These are phyloP conservation scores for Agastache rugosa DNA, from an alignment of 257 asterid species.

Conservation along the genomic window DNA sequence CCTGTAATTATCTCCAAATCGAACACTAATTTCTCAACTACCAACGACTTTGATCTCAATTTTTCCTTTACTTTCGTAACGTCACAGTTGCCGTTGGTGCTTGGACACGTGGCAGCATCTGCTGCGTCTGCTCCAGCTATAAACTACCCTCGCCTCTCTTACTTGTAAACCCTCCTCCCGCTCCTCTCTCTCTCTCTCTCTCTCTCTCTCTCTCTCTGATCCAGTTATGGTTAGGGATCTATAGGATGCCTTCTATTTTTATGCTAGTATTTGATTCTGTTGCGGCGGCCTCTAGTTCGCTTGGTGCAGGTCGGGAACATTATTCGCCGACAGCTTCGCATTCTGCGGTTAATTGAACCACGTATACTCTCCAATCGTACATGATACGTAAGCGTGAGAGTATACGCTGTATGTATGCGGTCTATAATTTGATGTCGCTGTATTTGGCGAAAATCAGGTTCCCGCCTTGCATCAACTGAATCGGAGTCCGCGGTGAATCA, in stretches of 20 bases:
- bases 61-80: slow-evolving; percentile 26
- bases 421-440: slow-evolving; percentile 19
- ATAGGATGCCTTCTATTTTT: slow-evolving; percentile 1
- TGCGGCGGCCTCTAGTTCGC: slow-evolving; percentile 73
- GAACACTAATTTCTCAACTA: not conserved
- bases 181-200: not conserved
- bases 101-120: slow-evolving; percentile 49
- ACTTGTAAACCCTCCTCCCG: slow-evolving; percentile 1
- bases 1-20: slow-evolving; percentile 39
- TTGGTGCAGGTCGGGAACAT: slow-evolving; percentile 86
- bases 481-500: slow-evolving; percentile 65
- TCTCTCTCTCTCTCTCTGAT: slow-evolving; percentile 34
- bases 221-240: slow-evolving; percentile 15
- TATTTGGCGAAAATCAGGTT: slow-evolving; percentile 47
- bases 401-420: not conserved
- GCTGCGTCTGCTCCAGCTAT: slow-evolving; percentile 40
- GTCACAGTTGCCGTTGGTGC: slow-evolving; percentile 35
- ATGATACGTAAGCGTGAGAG: slow-evolving; percentile 20
- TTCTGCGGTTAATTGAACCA: not conserved
- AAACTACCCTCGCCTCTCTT: slow-evolving; percentile 33
- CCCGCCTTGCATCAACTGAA: slow-evolving; percentile 95
- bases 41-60: slow-evolving; percentile 23
- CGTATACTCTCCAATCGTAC: slow-evolving; percentile 28
- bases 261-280: slow-evolving; percentile 24
- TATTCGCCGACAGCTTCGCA: slow-evolving; percentile 35